Base-by-base conservation (phyloP, 257 asterid species). In the Lycium ferocissimum region DNA sequence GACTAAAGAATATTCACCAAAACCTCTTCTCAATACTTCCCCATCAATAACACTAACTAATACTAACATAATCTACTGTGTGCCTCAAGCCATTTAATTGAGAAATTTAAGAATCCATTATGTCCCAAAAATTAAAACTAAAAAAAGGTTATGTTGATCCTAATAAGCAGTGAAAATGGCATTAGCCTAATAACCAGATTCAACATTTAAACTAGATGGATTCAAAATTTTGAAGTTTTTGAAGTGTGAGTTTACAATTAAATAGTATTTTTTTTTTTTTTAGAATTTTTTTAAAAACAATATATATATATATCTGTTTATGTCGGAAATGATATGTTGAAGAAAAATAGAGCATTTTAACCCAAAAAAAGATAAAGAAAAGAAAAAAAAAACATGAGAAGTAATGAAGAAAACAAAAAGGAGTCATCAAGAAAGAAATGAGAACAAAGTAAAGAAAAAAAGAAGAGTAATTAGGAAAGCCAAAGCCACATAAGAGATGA, bases 401-500 rank as follows among this genome's bases (percentile, higher is more conserved):
- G 6, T 3, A 4, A 54, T 1, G 6, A 59, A 17, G 3, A 59
- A 59, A 57, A 38, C 17, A 70, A 18, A 40, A 38, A 5, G 5
- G 5, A 40, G 5, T 5, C 5, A 40, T 5, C 5, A 40, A 40
- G 45, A 54, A 57, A 84, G 38, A 33, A 20, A 13, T 0, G 66
- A 10, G 12, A 9, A 10, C 45, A 26, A 9, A 17, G 51, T 20
- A 22, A 40, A 40, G 33, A 62, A 43, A 53, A 9, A 37, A 58
- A 45, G 15, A 43, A 15, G 40, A 43, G 38, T 33, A 83, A 57
- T 4, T 49, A 54, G 47, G 56, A 47, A 82, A 88, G n/a, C 22
- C 61, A 47, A 82, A 87, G n/a, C 22, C 61, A 75, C 6, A 75
- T 49, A 49, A 49, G 20, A 75, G 45, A 22, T 12, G 81, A 75